A percentile compares a stretch with the other conserved stretches of the same genome.
These are phyloP conservation scores for Termitomyces sp. DNA, from an alignment of 768 basidiomycete genomes.

Conservation along the genomic window DNA sequence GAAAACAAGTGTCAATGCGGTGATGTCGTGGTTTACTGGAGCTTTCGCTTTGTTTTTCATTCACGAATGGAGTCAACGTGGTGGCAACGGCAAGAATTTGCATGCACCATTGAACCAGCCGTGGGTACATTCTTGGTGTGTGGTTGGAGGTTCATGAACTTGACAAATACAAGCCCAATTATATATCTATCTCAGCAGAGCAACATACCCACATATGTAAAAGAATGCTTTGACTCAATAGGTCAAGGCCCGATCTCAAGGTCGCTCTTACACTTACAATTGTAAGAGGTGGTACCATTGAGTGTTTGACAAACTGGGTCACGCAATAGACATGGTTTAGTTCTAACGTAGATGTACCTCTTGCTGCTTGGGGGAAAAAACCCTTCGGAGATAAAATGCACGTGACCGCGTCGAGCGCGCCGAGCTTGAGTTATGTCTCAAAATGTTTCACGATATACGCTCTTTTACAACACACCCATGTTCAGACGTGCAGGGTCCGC, in stretches of 20 bases:
- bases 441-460: constrained; percentile 6
- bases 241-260: no score
- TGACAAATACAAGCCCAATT: neutral
- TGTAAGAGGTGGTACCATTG: no score
- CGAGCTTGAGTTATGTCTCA: constrained; percentile 10
- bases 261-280: no score
- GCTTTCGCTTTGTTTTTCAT: neutral
- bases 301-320: no score
- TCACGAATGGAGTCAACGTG: neutral
- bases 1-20: no score
- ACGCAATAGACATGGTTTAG: no score
- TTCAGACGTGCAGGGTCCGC: constrained; percentile 21
- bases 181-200: neutral
- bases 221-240: no score
- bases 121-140: neutral
- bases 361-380: no score
- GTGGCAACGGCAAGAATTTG: neutral
- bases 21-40: no score
- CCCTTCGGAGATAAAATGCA: neutral
- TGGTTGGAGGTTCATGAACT: neutral
- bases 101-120: neutral
- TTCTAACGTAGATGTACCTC: no score
- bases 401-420: constrained; percentile 5
- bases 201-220: no score
- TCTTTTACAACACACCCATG: constrained; percentile 16